Base-by-base conservation (phyloP, 192 early-diverging fungal genomes). In the Helicostylum pulchrum region DNA sequence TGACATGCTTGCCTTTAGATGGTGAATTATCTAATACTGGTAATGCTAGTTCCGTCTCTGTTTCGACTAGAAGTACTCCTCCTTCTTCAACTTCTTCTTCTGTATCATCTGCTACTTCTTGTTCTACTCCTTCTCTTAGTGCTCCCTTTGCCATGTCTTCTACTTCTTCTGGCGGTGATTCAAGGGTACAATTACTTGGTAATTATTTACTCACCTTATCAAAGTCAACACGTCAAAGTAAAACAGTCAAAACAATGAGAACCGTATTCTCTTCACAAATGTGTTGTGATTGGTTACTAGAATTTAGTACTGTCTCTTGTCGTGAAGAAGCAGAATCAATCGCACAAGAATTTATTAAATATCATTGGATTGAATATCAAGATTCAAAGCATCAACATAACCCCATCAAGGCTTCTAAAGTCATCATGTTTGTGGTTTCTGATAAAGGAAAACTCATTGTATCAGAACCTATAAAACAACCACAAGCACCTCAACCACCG, bases 281-380 rank as follows among this genome's bases (percentile, higher is more conserved):
- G 54, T 66, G 74, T 15, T 73, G 72, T 11, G 80, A 82, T 4
- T 85, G 80, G 80, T 62, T 85, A 12, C 50, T 78, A 34, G 78
- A 82, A n/a, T 76, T 80, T 43, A 73, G 73, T 1, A 79, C 80
- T 0, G 77, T 80, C 4, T 74, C 80, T 56, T 73, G 68, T 43
- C 70, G 67, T 23, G 73, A 82, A 43, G 83, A 85, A 44, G 78
- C 83, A 0, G 65, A 75, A 43, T 30, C 65, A 9, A 72, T 82
- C 19, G 67, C 73, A 6, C 66, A 62, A 23, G 76, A 80, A 50
- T 79, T 82, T 73, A 53, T 85, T 36, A 55, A 61, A 1, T 69
- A 66, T 53, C 69, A 67, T 5, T 78, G 80, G 50, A 74, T 85
- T 19, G 78, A 79, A 36, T 66, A 54, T 23, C 64, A 66, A 32